Evolutionary conservation across 2,329 filamentous ascomycete species (phyloP).

Genomic region (Pseudogymnoascus sp.): DNA sequence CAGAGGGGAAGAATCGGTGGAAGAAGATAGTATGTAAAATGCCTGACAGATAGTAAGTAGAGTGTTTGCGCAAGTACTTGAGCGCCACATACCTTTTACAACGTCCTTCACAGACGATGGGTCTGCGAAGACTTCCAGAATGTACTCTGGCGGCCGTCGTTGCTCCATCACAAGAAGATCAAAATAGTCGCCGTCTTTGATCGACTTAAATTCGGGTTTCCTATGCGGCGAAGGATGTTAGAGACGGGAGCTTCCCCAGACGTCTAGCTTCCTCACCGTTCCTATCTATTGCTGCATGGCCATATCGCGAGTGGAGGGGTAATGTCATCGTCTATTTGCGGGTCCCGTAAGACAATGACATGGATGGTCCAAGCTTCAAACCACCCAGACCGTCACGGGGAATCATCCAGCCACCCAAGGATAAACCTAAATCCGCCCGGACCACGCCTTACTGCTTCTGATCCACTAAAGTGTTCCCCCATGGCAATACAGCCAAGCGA

Average conservation of each 20-base stretch:
- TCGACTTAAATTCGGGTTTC: not conserved
- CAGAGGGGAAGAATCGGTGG: conserved; percentile 88
- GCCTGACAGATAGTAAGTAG: conserved; percentile 41
- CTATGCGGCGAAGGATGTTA: conserved; percentile 4
- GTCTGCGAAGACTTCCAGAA: conserved; percentile 88
- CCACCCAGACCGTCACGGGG: not conserved
- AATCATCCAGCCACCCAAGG: not conserved
- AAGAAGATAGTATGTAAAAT: conserved; percentile 98
- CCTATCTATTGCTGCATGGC: conserved; percentile 5
- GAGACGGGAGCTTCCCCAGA: conserved; percentile 8
- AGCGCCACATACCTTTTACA: conserved; percentile 63
- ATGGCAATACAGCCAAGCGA: conserved; percentile 2
- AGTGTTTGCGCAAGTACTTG: not conserved
- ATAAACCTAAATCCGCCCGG: not conserved
- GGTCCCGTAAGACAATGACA: conserved; percentile 1
- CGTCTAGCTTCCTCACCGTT: conserved; percentile 7
- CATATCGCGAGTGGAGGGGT: conserved; percentile 8
- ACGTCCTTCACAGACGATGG: conserved; percentile 83
- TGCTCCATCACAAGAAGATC: conserved; percentile 45
- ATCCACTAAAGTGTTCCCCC: not conserved
- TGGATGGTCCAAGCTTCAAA: not conserved
- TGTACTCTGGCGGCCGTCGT: conserved; percentile 68
- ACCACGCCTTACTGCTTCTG: not conserved
- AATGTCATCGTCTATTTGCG: conserved; percentile 2
- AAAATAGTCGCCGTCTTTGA: not conserved